Percentiles rank a stretch among this genome's conserved stretches.
Evolutionary conservation across 2,329 filamentous ascomycete genomes (phyloP).

Genomic region (Emergomyces africanus): DNA sequence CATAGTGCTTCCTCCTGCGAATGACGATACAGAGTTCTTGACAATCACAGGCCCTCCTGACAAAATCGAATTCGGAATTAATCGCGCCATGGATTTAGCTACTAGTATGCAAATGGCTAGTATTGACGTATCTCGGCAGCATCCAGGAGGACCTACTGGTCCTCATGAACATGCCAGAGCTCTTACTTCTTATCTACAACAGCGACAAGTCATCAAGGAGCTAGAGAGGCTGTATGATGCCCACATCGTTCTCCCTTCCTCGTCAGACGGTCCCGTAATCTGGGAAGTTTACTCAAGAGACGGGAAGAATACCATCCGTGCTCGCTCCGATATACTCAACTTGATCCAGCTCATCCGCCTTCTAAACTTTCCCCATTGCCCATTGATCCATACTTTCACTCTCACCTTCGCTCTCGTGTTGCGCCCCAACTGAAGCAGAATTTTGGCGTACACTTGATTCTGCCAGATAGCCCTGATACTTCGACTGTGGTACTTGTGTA

Average conservation of each 20-base stretch:
- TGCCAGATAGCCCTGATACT: constrained; percentile 32
- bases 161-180: constrained; percentile 70
- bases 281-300: constrained; percentile 87
- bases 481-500: constrained; percentile 38
- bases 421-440: constrained; percentile 27
- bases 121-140: constrained; percentile 69
- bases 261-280: constrained; percentile 52
- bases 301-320: constrained; percentile 55
- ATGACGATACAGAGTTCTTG: constrained; percentile 68
- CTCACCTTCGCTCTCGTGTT: constrained; percentile 31
- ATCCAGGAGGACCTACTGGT: constrained; percentile 59
- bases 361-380: constrained; percentile 31
- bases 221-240: constrained; percentile 69
- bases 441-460: constrained; percentile 36
- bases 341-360: constrained; percentile 37
- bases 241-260: constrained; percentile 71
- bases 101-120: constrained; percentile 74
- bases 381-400: constrained; percentile 38
- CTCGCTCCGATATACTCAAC: constrained; percentile 37
- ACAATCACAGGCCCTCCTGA: constrained; percentile 72
- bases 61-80: constrained; percentile 59
- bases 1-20: constrained; percentile 63
- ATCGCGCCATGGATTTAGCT: constrained; percentile 78
- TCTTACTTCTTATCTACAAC: constrained; percentile 74
- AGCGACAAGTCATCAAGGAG: constrained; percentile 68